Conservation (phyloP, 768 basidiomycete genomes). For the Galerina sulciceps region DNA sequence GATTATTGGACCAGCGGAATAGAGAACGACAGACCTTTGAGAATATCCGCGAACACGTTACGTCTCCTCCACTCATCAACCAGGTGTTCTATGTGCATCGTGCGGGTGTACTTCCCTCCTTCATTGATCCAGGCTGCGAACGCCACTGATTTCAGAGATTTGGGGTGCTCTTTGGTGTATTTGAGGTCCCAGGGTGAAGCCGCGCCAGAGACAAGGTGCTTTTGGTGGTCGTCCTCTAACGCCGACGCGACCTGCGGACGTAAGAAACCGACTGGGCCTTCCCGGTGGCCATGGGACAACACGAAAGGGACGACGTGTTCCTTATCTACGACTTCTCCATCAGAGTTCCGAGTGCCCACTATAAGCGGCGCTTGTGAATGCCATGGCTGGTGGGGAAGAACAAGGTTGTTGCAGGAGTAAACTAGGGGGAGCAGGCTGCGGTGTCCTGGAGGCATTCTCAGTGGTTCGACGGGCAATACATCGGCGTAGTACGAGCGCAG, state of each 20-base stretch:
- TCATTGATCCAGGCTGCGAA: slow-evolving; percentile 40
- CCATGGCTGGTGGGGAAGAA: slow-evolving; percentile 24
- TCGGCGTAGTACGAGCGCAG: slow-evolving; percentile 20
- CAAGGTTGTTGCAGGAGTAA: slow-evolving; percentile 31
- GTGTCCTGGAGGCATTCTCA: slow-evolving; percentile 26
- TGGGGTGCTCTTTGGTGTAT: slow-evolving; percentile 22
- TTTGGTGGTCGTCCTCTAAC: slow-evolving; percentile 33
- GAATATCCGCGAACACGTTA: slow-evolving; percentile 29
- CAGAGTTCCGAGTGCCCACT: slow-evolving; percentile 24
- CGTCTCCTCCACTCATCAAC: slow-evolving; percentile 33
- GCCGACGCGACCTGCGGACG: slow-evolving; percentile 31
- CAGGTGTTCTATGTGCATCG: slow-evolving; percentile 35
- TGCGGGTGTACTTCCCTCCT: slow-evolving; percentile 33
- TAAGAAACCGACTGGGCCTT: slow-evolving; percentile 29
- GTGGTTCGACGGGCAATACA: slow-evolving; percentile 19
- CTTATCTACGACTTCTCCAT: slow-evolving; percentile 21
- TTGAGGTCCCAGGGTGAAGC: slow-evolving; percentile 32
- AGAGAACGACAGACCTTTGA: slow-evolving; percentile 26
- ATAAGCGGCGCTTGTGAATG: slow-evolving; percentile 13
- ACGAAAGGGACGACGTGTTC: slow-evolving; percentile 32
- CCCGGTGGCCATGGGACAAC: slow-evolving; percentile 24
- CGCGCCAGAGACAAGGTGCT: slow-evolving; percentile 28
- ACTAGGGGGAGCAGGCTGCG: slow-evolving; percentile 29
- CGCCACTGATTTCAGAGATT: slow-evolving; percentile 25
- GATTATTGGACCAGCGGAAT: not conserved